Conservation (phyloP, 1,284 basidiomycete genomes). For the Fomitopsis schrenkii region DNA sequence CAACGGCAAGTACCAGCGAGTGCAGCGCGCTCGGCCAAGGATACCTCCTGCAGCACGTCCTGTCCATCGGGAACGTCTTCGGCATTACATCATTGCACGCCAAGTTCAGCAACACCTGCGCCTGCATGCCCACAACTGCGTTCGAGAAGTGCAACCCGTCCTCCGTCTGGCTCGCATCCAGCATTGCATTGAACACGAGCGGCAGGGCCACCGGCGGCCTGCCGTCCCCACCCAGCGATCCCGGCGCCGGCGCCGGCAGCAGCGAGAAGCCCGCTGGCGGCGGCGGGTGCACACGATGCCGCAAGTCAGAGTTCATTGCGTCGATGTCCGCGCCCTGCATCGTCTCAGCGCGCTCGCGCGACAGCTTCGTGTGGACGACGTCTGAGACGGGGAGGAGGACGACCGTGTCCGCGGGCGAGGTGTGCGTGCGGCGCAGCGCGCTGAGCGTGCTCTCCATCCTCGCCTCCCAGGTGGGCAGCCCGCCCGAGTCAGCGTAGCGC, state of each 20-base stretch:
- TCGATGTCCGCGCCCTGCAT: conserved; percentile 78
- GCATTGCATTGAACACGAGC: conserved; percentile 74
- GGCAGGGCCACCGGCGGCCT: conserved; percentile 54
- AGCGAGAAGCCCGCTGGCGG: conserved; percentile 26
- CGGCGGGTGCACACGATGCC: conserved; percentile 57
- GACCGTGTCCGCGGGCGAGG: conserved; percentile 60
- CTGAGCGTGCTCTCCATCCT: conserved; percentile 64
- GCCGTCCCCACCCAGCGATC: conserved; percentile 16
- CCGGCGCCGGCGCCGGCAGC: conserved; percentile 16
- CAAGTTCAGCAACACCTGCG: conserved; percentile 76
- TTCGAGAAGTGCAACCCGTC: conserved; percentile 84
- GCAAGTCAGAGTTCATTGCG: conserved; percentile 84
- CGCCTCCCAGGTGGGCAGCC: conserved; percentile 72
- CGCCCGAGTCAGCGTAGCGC: conserved; percentile 69
- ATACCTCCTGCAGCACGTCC: conserved; percentile 81
- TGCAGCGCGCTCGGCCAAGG: conserved; percentile 65
- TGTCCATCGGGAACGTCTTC: conserved; percentile 68
- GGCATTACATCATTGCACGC: conserved; percentile 76
- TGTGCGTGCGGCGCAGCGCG: conserved; percentile 34
- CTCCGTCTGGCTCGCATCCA: conserved; percentile 67
- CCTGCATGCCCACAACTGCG: conserved; percentile 63
- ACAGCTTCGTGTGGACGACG: conserved; percentile 56
- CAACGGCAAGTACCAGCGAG: conserved; percentile 45
- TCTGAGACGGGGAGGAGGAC: conserved; percentile 78
- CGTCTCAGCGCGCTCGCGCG: conserved; percentile 55